These are phyloP conservation scores for Ustilago loliicola DNA, from an alignment of 1,284 basidiomycete species.

Conservation along the genomic window DNA sequence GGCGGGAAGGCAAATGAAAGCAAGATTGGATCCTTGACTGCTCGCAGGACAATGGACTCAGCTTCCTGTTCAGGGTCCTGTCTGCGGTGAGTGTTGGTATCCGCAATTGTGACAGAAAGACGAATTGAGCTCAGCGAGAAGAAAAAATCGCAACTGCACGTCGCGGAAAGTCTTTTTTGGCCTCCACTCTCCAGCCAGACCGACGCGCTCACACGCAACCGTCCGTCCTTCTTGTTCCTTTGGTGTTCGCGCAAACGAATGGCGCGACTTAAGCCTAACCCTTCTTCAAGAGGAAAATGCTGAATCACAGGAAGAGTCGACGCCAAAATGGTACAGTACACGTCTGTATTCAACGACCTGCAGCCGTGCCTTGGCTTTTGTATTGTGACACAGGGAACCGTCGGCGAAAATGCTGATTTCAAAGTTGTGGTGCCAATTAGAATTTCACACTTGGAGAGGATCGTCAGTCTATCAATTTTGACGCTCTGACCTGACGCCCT, in stretches of 20 bases:
- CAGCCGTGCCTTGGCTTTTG: background rate
- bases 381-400: background rate
- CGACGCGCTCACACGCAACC: constrained; percentile 5
- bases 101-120: background rate
- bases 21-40: background rate
- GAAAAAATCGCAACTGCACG: constrained; percentile 1
- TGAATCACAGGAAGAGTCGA: no score
- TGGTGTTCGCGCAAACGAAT: no score
- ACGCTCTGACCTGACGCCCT: background rate
- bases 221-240: background rate
- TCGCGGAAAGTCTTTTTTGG: background rate
- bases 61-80: constrained; percentile 9
- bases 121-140: background rate
- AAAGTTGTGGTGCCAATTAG: background rate
- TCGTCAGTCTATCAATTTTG: no score
- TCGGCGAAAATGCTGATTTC: background rate
- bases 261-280: no score
- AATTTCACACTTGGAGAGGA: background rate
- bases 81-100: constrained; percentile 6
- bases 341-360: background rate
- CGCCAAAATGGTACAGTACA: background rate
- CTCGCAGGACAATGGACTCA: background rate
- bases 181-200: background rate
- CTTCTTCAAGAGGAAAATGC: no score
- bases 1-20: no score